These are phyloP conservation scores for Hypocreales sp. DNA, from an alignment of 2,329 filamentous ascomycete genomes.

Conservation along the genomic window DNA sequence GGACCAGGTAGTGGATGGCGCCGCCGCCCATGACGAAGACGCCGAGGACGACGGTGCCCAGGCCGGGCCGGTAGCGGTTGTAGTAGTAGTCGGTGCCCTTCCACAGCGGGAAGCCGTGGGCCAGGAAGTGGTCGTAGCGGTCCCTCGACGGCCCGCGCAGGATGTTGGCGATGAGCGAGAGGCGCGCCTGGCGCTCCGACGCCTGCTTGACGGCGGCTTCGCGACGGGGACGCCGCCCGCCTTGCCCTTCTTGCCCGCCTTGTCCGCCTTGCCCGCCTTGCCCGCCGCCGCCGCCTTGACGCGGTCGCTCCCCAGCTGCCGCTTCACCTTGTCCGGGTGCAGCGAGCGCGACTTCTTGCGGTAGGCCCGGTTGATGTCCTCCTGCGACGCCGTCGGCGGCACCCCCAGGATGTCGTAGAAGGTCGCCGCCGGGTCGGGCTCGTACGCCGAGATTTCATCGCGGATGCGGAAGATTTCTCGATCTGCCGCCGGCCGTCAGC, in stretches of 20 bases:
- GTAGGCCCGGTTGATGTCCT: conserved; percentile 89
- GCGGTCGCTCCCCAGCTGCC: conserved; percentile 60
- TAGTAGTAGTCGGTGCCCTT: conserved; percentile 99
- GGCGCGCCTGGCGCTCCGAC: conserved; percentile 65
- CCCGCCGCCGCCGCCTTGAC: conserved; percentile 29
- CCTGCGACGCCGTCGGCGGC: conserved; percentile 54
- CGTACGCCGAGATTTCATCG: conserved; percentile 73
- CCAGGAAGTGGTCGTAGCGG: conserved; percentile 88
- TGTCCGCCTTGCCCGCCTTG: conserved; percentile 32
- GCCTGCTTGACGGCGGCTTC: conserved; percentile 71
- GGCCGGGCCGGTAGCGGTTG: conserved; percentile 75
- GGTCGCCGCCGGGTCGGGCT: conserved; percentile 57
- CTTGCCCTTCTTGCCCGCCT: conserved; percentile 62
- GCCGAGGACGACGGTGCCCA: conserved; percentile 70
- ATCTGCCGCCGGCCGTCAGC: conserved; percentile 46
- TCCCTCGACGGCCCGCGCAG: conserved; percentile 67
- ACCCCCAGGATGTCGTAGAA: conserved; percentile 94
- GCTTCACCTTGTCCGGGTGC: conserved; percentile 92
- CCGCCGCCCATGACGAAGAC: conserved; percentile 74
- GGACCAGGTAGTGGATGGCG: conserved; percentile 69
- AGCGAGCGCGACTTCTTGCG: conserved; percentile 70
- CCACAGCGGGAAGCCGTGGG: conserved; percentile 90
- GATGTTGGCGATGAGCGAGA: conserved; percentile 74
- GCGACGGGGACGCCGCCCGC: too few relatives aligned
- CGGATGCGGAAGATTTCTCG: conserved; percentile 94